Evolutionary conservation across 257 asterid genomes (phyloP), one percentile per base, ranked within the genome.

Genomic region (Nicotiana benthamiana): DNA sequence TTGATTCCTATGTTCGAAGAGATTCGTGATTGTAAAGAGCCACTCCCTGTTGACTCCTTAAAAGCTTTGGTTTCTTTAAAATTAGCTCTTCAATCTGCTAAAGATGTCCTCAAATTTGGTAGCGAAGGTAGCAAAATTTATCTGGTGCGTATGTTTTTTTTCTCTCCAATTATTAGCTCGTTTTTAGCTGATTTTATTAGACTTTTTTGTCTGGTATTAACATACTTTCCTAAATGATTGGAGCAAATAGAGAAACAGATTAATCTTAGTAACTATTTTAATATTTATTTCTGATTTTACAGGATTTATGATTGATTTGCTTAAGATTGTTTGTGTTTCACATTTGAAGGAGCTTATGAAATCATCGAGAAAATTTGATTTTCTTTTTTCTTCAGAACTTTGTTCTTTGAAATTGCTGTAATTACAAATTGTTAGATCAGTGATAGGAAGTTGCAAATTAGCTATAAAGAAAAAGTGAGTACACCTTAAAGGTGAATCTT

Each of bases 1-100:
- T 84, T 96, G 92, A 91, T 92, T 77, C 99, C 99, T 66, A 82
- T 96, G 97, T 96, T 96, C 67, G 99, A 96, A 80, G 99, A 96
- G 85, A 92, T 94, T 87, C 96, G 94, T 24, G 99, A 96, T 64
- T 85, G 89, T 84, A 92, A 89, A 75, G 94, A 91, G 66, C 74
- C 83, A 43, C 64, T 96, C 11, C 94, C 97, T 2, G 85, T 52
- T 8, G 94, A 85, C 2, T 87, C 93, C 6, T 56, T 89, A 30
- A 75, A 77, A 52, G 90, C 93, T 2, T 84, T 96, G 65, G 62
- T 87, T 80, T 83, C 87, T 9, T 85, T 93, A 36, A 80, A 81
- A 17, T 27, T 24, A 24, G 90, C 96, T 43, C 93, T 96, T 9
- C 89, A 90, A 80, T 90, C 97, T 17, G 95, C 99, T 17, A 90